phyloP scores from a whole-genome alignment of 352 stramenopile genomes.

The Pythium aquatile region DNA sequence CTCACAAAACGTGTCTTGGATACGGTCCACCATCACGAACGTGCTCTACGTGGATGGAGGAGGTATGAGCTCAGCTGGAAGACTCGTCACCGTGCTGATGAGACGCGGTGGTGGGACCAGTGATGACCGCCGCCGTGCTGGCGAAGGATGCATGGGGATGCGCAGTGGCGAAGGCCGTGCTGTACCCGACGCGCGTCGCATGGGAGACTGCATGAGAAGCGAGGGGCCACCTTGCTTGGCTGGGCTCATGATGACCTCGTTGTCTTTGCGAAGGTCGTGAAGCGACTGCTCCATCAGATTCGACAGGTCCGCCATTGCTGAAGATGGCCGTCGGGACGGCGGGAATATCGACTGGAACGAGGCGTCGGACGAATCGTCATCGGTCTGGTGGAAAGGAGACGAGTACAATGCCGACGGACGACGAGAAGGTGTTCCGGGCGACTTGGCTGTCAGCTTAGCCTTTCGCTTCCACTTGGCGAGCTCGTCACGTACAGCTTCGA shows the following conservation, averaged over 20 bases:
- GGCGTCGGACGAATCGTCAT: slow-evolving; percentile 58
- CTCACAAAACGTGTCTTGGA: too few species aligned
- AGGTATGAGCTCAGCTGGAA: not conserved
- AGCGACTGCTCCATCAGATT: slow-evolving; percentile 80
- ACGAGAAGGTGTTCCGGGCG: slow-evolving; percentile 36
- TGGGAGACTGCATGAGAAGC: slow-evolving; percentile 21
- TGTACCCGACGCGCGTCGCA: slow-evolving; percentile 11
- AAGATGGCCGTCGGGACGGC: slow-evolving; percentile 44
- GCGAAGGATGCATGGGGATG: slow-evolving; percentile 26
- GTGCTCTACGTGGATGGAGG: not conserved
- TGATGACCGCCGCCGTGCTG: slow-evolving; percentile 18
- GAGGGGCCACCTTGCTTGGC: slow-evolving; percentile 12
- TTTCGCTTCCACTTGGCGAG: slow-evolving; percentile 70
- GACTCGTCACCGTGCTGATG: slow-evolving; percentile 25
- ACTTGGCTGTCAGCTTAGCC: slow-evolving; percentile 51
- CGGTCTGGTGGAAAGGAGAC: slow-evolving; percentile 53
- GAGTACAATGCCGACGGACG: slow-evolving; percentile 41
- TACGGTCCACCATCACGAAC: too few species aligned
- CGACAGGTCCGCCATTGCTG: slow-evolving; percentile 74
- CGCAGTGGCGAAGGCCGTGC: slow-evolving; percentile 21
- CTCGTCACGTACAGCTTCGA: slow-evolving; percentile 55
- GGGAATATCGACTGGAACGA: slow-evolving; percentile 43
- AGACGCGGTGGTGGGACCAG: slow-evolving; percentile 24
- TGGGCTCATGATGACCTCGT: slow-evolving; percentile 16
- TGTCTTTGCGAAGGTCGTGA: slow-evolving; percentile 56